Conservation (phyloP, 1,284 basidiomycete genomes). For the Meripilus lineatus region DNA sequence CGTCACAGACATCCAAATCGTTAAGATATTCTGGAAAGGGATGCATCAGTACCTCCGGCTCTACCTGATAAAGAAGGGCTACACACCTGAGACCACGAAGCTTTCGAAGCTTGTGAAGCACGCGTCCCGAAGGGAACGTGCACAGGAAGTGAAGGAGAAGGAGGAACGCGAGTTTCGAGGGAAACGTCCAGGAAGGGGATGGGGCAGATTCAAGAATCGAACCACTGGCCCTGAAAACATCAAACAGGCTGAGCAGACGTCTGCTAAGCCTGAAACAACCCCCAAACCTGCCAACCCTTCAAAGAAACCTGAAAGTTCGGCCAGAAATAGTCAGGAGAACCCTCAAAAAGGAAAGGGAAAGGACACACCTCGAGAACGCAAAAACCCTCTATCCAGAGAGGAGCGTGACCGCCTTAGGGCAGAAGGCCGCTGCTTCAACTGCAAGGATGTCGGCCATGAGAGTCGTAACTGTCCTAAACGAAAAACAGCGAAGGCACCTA, state of each 20-base stretch:
- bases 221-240: not conserved
- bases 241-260: not conserved
- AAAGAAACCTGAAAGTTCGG: not conserved
- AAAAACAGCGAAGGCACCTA: slow-evolving; percentile 1
- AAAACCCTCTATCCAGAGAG: too few species aligned
- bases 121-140: too few species aligned
- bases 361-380: too few species aligned
- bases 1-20: slow-evolving; percentile 12
- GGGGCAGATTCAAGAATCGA: slow-evolving; percentile 6
- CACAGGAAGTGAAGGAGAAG: too few species aligned
- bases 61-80: slow-evolving; percentile 8
- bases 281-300: not conserved
- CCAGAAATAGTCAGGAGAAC: not conserved
- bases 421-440: too few species aligned
- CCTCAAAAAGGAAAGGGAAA: too few species aligned
- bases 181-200: not conserved
- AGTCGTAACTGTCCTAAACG: too few species aligned
- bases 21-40: slow-evolving; percentile 17
- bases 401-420: too few species aligned
- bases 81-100: too few species aligned
- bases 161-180: not conserved
- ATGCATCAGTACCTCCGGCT: slow-evolving; percentile 10
- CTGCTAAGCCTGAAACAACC: not conserved
- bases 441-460: too few species aligned
- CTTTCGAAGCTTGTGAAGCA: too few species aligned